A percentile compares a stretch with the other conserved stretches of the same genome.
Conservation (phyloP, 129 eudicot species). For the sunflower (Helianthus annuus) region DNA sequence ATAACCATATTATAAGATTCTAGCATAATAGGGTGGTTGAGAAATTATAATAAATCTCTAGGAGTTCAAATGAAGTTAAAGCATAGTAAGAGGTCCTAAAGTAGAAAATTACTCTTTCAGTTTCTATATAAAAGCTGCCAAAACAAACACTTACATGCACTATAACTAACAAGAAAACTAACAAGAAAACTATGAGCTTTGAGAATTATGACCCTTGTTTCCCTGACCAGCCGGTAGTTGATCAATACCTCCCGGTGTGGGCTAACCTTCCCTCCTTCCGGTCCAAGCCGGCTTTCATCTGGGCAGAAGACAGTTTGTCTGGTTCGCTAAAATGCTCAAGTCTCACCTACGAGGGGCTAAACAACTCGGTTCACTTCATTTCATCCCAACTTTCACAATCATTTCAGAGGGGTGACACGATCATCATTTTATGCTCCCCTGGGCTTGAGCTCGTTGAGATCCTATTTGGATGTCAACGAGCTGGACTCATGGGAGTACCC, state of each 20-base stretch:
- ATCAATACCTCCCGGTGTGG: conserved; percentile 81
- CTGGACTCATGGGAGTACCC: conserved; percentile 65
- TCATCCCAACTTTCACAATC: conserved; percentile 42
- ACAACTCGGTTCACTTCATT: conserved; percentile 48
- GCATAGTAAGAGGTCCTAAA: conserved; percentile 22
- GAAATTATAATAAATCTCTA: background rate
- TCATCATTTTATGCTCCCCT: conserved; percentile 56
- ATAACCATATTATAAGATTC: background rate
- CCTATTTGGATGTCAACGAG: conserved; percentile 69
- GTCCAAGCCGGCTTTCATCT: conserved; percentile 75
- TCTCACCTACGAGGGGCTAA: conserved; percentile 64
- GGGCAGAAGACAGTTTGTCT: conserved; percentile 53
- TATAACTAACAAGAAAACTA: conserved; percentile 19
- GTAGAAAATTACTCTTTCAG: background rate
- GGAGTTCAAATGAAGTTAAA: background rate
- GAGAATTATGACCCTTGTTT: conserved; percentile 76
- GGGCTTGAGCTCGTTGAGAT: conserved; percentile 71
- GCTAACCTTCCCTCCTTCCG: conserved; percentile 53
- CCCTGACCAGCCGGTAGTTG: conserved; percentile 85
- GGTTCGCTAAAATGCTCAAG: conserved; percentile 32
- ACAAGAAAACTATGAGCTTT: conserved; percentile 42
- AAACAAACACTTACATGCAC: conserved; percentile 18
- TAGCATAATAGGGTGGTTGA: background rate
- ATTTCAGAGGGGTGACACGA: conserved; percentile 50
- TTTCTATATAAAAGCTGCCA: conserved; percentile 29